Evolutionary conservation across 2,329 filamentous ascomycete genomes (phyloP).

Genomic region (Scedosporium apiospermum): DNA sequence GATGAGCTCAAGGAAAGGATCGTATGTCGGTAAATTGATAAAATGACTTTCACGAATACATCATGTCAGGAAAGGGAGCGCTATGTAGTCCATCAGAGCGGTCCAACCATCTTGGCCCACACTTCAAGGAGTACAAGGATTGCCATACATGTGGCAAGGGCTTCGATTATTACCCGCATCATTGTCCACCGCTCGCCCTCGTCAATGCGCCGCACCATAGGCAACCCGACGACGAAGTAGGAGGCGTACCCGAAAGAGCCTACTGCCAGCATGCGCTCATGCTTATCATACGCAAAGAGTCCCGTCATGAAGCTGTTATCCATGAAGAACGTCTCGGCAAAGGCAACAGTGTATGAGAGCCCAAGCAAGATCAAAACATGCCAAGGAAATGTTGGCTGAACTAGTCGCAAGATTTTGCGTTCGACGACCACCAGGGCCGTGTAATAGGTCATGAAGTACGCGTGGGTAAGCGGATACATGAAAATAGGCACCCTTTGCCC

Average conservation of each 20-base stretch:
- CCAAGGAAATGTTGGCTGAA: not conserved
- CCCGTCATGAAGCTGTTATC: constrained; percentile 7
- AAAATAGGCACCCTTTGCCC: constrained; percentile 10
- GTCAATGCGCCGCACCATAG: constrained; percentile 10
- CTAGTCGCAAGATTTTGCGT: not conserved
- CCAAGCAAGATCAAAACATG: not conserved
- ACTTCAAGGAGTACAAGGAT: constrained; percentile 10
- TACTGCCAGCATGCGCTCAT: constrained; percentile 8
- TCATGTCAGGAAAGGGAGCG: too few relatives aligned
- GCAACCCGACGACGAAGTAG: constrained; percentile 11
- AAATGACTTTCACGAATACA: too few relatives aligned
- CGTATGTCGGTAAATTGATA: too few relatives aligned
- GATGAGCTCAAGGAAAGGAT: too few relatives aligned
- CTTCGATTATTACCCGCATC: constrained; percentile 7
- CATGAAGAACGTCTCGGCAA: constrained; percentile 12
- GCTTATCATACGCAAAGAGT: constrained; percentile 8
- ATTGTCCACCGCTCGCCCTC: constrained; percentile 6
- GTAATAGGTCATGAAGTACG: constrained; percentile 11
- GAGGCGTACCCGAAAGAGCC: constrained; percentile 11
- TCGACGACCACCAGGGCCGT: constrained; percentile 5
- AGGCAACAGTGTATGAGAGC: constrained; percentile 10
- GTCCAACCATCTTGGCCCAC: constrained; percentile 10
- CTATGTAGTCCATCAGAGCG: not conserved
- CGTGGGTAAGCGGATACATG: constrained; percentile 12
- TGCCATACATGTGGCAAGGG: constrained; percentile 8